Evolutionary conservation across 169 alveolate genomes (phyloP), one percentile per base, ranked within the genome.

Genomic region (Eimeria zaria): DNA sequence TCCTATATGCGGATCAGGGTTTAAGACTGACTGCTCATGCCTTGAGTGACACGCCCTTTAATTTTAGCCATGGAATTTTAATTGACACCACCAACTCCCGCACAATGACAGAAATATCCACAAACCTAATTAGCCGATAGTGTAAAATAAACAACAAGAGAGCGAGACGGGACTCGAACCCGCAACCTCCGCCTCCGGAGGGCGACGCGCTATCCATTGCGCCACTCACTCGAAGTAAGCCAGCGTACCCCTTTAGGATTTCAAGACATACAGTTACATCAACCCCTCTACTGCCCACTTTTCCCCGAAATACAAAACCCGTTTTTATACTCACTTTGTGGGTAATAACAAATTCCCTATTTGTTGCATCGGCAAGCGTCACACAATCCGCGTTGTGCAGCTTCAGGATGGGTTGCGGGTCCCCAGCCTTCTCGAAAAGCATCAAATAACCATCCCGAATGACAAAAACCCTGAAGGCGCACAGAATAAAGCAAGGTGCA

Each of bases 181-280:
- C 99, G 98, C 99, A 98, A 98, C 98, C 99, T 98, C 98, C 98
- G 99, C 99, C 99, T 98, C 99, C 99, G 99, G 99, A 98, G 99
- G 99, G 99, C 99, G 98, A 98, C 99, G 99, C 99, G 99, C 99
- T 98, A 98, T 98, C 99, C 99, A 98, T 98, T 98, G 97, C 99
- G 99, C 99, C 99, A 98, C 99, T 71, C 96, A 51, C 91, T 78
- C 96, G 67, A 55, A 14, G 0, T 0, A 58, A 20, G 18, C 0
- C 39, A 9, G 22, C 2, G 22, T n/a, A 9, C 39, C 7, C 33
- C 12, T 64, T 64, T 27, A n/a, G 8, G 22, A 4, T 55, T 8
- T 8, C 16, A 55, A 4, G 64, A 14, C 27, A 55, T 8, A 55
- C 1, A 9, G 64, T 55, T 55, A 11, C 89, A 58, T 14, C 62